A percentile compares a stretch with the other conserved stretches of the same genome.
These are phyloP conservation scores for Stemphylium vesicarium DNA, from an alignment of 2,329 filamentous ascomycete species.

Conservation along the genomic window DNA sequence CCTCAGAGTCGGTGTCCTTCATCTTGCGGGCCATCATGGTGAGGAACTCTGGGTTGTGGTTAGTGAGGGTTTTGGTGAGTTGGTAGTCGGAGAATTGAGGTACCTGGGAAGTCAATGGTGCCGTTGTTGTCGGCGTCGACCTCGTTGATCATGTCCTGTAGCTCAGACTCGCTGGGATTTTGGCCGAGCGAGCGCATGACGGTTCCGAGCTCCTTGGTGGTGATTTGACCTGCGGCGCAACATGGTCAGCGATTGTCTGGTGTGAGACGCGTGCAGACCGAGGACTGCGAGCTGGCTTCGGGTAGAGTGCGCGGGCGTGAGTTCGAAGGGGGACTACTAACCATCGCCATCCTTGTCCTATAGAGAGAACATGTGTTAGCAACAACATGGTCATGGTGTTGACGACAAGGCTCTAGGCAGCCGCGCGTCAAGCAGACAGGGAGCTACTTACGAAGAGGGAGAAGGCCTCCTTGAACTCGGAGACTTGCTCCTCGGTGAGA, in stretches of 20 bases:
- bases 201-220: constrained; percentile 66
- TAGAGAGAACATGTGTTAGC: constrained; percentile 32
- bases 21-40: constrained; percentile 70
- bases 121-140: constrained; percentile 68
- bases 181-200: constrained; percentile 70
- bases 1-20: constrained; percentile 66
- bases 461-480: constrained; percentile 99
- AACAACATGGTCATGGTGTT: constrained; percentile 6
- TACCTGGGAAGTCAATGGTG: constrained; percentile 69
- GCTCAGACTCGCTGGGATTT: constrained; percentile 67
- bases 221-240: constrained; percentile 62
- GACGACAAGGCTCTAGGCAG: constrained; percentile 29
- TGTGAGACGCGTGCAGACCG: neutral
- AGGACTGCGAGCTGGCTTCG: neutral
- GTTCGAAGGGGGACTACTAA: constrained; percentile 40
- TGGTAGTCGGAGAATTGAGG: neutral
- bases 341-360: constrained; percentile 67
- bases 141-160: constrained; percentile 72
- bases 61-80: neutral
- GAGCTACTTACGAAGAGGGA: constrained; percentile 90
- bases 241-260: constrained; percentile 29
- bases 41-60: constrained; percentile 61
- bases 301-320: constrained; percentile 1
- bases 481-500: constrained; percentile 99
- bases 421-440: constrained; percentile 15